Conservation (phyloP, 1,284 basidiomycete species). For the Tilletiopsis washingtonensis region DNA sequence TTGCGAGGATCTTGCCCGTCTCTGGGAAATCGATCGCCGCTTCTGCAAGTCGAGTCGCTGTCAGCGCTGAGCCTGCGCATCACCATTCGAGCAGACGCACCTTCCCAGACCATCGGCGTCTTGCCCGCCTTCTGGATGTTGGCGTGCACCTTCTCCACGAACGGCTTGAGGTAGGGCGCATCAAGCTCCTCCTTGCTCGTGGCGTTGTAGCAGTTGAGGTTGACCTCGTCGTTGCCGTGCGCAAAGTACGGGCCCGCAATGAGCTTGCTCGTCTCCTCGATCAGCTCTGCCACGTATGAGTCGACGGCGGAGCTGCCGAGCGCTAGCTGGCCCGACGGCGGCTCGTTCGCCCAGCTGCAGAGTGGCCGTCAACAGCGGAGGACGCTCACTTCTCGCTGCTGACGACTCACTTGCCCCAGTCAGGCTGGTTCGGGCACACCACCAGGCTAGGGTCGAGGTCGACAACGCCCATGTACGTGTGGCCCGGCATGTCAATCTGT, state of each 20-base stretch:
- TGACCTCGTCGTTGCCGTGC: conserved; percentile 77
- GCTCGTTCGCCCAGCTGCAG: conserved; percentile 52
- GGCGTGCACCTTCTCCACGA: conserved; percentile 57
- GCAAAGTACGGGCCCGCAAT: conserved; percentile 62
- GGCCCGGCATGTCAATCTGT: conserved; percentile 67
- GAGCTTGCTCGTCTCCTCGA: conserved; percentile 47
- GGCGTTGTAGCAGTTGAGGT: conserved; percentile 59
- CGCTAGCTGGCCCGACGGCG: conserved; percentile 72
- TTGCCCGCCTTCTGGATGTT: conserved; percentile 53
- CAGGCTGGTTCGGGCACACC: conserved; percentile 60
- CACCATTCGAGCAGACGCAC: background rate
- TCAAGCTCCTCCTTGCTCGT: conserved; percentile 20
- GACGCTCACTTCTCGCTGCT: background rate
- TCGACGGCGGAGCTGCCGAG: conserved; percentile 50
- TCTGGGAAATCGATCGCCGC: conserved; percentile 29
- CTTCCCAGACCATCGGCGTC: conserved; percentile 64
- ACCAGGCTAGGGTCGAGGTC: conserved; percentile 63
- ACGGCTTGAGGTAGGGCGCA: conserved; percentile 52
- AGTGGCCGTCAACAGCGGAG: background rate
- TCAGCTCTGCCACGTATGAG: conserved; percentile 43
- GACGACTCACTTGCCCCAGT: conserved; percentile 54
- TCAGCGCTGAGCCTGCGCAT: background rate
- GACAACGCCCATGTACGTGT: conserved; percentile 61
- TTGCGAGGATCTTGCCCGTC: conserved; percentile 52
- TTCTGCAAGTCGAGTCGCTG: conserved; percentile 44